These are phyloP conservation scores for Meripilus lineatus DNA, from an alignment of 1,284 basidiomycete genomes.

Conservation along the genomic window DNA sequence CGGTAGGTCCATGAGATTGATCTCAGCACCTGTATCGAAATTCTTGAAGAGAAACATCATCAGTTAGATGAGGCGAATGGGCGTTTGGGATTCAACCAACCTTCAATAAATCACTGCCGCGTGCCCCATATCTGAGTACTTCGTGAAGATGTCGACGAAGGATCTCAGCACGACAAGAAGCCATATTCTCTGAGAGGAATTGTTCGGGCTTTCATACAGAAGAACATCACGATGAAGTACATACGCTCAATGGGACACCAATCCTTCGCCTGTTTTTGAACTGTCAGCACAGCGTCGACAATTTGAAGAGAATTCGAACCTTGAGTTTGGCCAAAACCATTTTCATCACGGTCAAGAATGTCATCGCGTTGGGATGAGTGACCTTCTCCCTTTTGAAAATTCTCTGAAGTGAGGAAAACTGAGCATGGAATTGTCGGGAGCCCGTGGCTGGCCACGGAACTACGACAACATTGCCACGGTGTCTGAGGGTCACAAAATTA, in stretches of 20 bases:
- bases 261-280: constrained; percentile 44
- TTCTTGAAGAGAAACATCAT: constrained; percentile 33
- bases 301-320: constrained; percentile 27
- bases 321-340: constrained; percentile 65
- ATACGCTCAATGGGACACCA: constrained; percentile 59
- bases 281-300: background rate
- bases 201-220: background rate
- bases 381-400: constrained; percentile 41
- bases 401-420: constrained; percentile 43
- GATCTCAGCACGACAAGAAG: constrained; percentile 45
- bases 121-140: constrained; percentile 43
- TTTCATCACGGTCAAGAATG: constrained; percentile 54
- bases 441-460: constrained; percentile 66
- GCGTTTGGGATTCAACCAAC: constrained; percentile 25
- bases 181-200: constrained; percentile 47
- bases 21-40: constrained; percentile 39
- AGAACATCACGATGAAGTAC: constrained; percentile 20
- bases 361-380: constrained; percentile 46
- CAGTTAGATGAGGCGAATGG: background rate
- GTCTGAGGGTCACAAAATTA: constrained; percentile 55
- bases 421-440: constrained; percentile 50
- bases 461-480: constrained; percentile 49
- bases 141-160: constrained; percentile 36
- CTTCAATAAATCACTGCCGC: constrained; percentile 44
- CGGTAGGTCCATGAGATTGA: constrained; percentile 32